These are phyloP conservation scores for Murraya koenigii DNA, from an alignment of 345 rosid species.

Conservation along the genomic window DNA sequence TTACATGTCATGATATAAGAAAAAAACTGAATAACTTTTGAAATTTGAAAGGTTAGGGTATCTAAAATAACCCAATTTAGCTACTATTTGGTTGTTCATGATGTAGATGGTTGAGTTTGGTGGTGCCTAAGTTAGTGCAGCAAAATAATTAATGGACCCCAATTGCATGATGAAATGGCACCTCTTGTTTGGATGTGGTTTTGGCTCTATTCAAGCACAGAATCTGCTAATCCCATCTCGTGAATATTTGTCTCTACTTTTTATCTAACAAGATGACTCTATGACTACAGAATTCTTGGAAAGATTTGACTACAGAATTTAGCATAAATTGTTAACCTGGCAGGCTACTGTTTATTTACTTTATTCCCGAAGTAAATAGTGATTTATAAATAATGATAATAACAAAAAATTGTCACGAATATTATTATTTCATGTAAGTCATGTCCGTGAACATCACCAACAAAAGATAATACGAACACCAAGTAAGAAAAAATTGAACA, in stretches of 20 bases:
- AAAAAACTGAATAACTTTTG: too few species aligned
- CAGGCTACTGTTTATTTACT: background rate
- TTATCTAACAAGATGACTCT: background rate
- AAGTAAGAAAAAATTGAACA: too few species aligned
- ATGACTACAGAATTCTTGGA: background rate
- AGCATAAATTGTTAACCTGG: background rate
- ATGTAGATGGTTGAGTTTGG: background rate
- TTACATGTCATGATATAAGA: background rate
- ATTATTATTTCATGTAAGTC: too few species aligned
- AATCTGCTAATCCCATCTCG: background rate
- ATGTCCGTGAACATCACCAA: too few species aligned
- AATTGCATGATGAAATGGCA: background rate
- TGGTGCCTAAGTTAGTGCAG: background rate
- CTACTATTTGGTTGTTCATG: background rate
- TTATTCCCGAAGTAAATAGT: too few species aligned
- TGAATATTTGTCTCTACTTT: slow-evolving; percentile 9
- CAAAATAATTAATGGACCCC: background rate
- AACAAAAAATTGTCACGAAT: too few species aligned
- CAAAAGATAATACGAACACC: too few species aligned
- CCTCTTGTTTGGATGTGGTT: background rate
- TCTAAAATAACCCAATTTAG: slow-evolving; percentile 3
- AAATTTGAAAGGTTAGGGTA: background rate
- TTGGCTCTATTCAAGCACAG: background rate
- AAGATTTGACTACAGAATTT: background rate
- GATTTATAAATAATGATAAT: too few species aligned